A percentile compares a stretch with the other conserved stretches of the same genome.
These are phyloP conservation scores for Xenoacremonium recifei DNA, from an alignment of 2,329 filamentous ascomycete genomes.

Conservation along the genomic window DNA sequence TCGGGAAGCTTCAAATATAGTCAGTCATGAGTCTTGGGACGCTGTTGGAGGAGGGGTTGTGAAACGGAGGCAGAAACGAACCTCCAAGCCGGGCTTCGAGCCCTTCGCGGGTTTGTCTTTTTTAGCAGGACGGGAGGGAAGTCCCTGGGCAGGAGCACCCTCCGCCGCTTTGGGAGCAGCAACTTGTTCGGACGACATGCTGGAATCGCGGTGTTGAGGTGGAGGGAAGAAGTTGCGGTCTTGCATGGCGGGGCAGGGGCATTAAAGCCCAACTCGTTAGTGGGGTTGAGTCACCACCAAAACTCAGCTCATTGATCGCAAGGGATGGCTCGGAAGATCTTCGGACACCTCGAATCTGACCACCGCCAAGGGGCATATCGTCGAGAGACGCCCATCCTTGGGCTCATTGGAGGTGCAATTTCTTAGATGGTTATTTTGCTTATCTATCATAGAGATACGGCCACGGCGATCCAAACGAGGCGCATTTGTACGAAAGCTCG, in stretches of 20 bases:
- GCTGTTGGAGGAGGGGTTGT: conserved; percentile 21
- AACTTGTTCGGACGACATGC: conserved; percentile 39
- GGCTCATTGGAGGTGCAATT: too few species aligned
- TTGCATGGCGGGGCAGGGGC: conserved; percentile 31
- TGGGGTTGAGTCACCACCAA: conserved; percentile 35
- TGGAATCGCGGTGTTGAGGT: conserved; percentile 21
- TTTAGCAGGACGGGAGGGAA: conserved; percentile 36
- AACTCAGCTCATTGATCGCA: background rate
- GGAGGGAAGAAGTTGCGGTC: conserved; percentile 27
- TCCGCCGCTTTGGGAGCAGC: conserved; percentile 33
- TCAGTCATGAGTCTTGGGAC: conserved; percentile 32
- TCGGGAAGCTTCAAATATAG: conserved; percentile 33
- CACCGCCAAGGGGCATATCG: too few species aligned
- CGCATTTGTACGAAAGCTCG: too few species aligned
- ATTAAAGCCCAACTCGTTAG: conserved; percentile 29
- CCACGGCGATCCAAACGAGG: too few species aligned
- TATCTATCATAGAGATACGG: too few species aligned
- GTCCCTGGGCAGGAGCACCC: conserved; percentile 31
- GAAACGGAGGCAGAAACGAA: conserved; percentile 29
- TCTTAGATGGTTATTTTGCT: too few species aligned
- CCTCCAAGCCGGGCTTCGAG: conserved; percentile 45
- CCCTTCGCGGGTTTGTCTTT: conserved; percentile 33
- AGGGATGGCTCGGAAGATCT: conserved; percentile 20
- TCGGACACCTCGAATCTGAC: conserved; percentile 13
- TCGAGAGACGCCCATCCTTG: too few species aligned